These are phyloP conservation scores for Paratrimastix pyriformis DNA, from an alignment of 78 protist species.

Conservation along the genomic window DNA sequence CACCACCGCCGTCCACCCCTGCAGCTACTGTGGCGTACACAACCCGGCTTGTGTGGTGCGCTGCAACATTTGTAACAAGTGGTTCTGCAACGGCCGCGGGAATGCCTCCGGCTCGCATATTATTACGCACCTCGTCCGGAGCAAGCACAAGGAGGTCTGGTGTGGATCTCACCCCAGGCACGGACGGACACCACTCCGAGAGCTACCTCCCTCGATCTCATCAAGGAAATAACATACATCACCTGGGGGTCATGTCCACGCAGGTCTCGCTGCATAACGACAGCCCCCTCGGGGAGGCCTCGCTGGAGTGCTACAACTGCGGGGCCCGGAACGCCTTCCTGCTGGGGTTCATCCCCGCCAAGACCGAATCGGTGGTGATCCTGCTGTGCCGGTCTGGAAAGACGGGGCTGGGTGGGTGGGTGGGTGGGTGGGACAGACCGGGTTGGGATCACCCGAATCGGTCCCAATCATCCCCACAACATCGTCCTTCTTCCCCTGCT, in stretches of 20 bases:
- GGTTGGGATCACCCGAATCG: no score
- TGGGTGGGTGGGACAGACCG: no score
- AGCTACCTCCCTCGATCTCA: no score
- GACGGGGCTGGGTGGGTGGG: no score
- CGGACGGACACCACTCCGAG: no score
- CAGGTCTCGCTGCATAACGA: slow-evolving; percentile 74
- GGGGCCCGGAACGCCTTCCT: slow-evolving; percentile 80
- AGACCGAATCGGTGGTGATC: slow-evolving; percentile 82
- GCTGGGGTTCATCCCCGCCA: slow-evolving; percentile 92
- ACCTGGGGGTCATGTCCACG: slow-evolving; percentile 77
- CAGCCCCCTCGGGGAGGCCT: slow-evolving; percentile 62
- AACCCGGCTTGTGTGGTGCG: slow-evolving; percentile 70
- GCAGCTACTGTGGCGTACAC: slow-evolving; percentile 77
- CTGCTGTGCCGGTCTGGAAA: slow-evolving; percentile 74
- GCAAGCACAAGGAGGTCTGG: slow-evolving; percentile 82
- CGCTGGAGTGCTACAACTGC: slow-evolving; percentile 93
- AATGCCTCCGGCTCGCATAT: slow-evolving; percentile 59
- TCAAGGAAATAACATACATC: slow-evolving; percentile 81
- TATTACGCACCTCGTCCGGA: slow-evolving; percentile 81
- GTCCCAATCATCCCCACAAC: no score
- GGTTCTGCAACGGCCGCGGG: slow-evolving; percentile 86
- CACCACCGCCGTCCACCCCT: no score
- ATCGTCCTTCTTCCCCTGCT: no score
- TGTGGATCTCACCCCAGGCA: no score
- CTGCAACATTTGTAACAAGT: slow-evolving; percentile 69